Base-by-base conservation (phyloP, 306 rosid species). In the Ormosia semicastrata region DNA sequence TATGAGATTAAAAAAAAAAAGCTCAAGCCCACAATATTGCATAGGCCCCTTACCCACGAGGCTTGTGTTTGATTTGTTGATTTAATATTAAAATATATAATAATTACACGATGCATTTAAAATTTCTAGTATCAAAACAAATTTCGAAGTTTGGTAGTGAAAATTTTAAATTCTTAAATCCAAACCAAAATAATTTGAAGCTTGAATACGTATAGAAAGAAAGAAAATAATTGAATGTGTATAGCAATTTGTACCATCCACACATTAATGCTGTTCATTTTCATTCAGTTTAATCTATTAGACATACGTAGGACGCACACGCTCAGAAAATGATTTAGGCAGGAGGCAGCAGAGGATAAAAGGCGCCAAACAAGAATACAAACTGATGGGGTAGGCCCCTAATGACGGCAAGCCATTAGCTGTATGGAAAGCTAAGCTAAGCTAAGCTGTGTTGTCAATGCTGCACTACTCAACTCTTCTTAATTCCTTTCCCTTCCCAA, bases 341-440 rank as follows among this genome's bases (percentile, higher is more conserved):
- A 0, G 78, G 0, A 6, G 6, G 41, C 41, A 37, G 41, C 39
- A 54, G 39, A 59, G 71, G 41, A 54, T 58, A n/a, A 36, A 73
- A 77, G 66, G 84, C 24, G 47, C 80, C 54, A 33, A 72, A 24
- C 36, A 76, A 50, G 9, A 73, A 66, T 65, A 78, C 58, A 50
- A 76, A 85, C 46, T 75, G 79, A 66, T 85, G 40, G 65, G 71
- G 94, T 89, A 92, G 97, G 98, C 73, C 93, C 94, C 94, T 72
- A 59, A 80, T 56, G 83, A 84, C 66, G 76, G 92, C 84, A 86
- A 66, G 83, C 82, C 73, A 83, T 92, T 86, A 92, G 98, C 98
- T 94, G 98, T 81, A 88, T 76, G 29, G 94, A 89, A 88, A 91
- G 94, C 90, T 83, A 79, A 66, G 87, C 90, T 83, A 79, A 66